Evolutionary conservation across 805 yeast genomes (phyloP), one percentile per base, ranked within the genome.

Genomic region (Cyberlindnera mrakii): DNA sequence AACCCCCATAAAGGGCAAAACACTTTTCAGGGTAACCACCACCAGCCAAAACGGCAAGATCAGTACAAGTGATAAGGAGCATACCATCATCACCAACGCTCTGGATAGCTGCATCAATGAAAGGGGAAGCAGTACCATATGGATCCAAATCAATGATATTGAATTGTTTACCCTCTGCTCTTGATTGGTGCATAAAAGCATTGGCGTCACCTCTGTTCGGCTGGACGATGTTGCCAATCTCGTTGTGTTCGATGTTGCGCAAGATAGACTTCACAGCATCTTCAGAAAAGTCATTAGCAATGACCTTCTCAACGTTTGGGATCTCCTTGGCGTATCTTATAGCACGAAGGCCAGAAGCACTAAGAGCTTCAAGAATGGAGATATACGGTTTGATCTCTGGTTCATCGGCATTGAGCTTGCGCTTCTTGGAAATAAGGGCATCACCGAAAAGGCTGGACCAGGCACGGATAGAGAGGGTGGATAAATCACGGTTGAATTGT

Each of bases 11-110:
- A 15, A 86, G 70, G 0, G 97, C 89, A 68, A 81, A 93, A 65
- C 98, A 91, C 64, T 93, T 93, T 55, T 93, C 99, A 0, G 98
- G 97, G 62, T 91, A 91, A 13, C 95, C 95, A 50, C 83, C 82
- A 16, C 99, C 99, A 1, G 98, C 98, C 42, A 93, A 71, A 1
- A 93, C 96, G 0, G 96, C 96, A 14, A 95, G 74, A 66, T 93
- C 99, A 0, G 99, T 93, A 62, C 99, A 93, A 0, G 99, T 93
- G 3, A 93, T 91, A 40, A 93, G 67, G 51, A 93, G 64, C 35
- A 93, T 57, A 1, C 98, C 99, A 43, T 82, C 90, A 52, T 90
- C 89, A 39, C 75, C 76, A n/a, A 90, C 75, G 29, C 82, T 69
- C 56, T 88, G 95, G 29, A 93, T 70, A 0, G 98, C 97, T 29